phyloP scores from a whole-genome alignment of 139 green algal species.

The Yamagishiella unicocca region DNA sequence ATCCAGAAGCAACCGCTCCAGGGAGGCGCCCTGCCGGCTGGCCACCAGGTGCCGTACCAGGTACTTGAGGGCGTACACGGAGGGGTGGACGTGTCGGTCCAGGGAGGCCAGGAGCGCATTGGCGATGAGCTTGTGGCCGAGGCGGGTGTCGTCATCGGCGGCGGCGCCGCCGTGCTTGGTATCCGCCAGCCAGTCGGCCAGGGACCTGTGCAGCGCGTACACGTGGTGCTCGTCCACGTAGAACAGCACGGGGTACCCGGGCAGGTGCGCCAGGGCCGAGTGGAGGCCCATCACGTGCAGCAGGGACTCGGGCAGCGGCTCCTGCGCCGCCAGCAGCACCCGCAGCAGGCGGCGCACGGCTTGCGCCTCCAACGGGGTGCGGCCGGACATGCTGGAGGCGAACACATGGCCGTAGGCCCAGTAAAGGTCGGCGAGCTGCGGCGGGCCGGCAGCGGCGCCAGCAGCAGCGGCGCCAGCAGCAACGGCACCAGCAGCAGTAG shows the following conservation, averaged over 20 bases:
- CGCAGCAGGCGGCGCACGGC: conserved; percentile 5
- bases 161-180: background rate
- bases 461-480: background rate
- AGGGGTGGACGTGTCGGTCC: background rate
- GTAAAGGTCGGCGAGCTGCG: background rate
- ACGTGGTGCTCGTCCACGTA: conserved; percentile 36
- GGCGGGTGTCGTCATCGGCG: background rate
- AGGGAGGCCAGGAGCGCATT: background rate
- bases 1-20: background rate
- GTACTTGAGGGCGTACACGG: conserved; percentile 36
- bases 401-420: background rate
- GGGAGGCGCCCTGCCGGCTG: background rate
- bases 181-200: conserved; percentile 47
- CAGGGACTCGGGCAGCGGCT: conserved; percentile 45
- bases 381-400: background rate
- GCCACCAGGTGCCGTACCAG: conserved; percentile 35
- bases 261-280: conserved; percentile 25
- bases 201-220: conserved; percentile 45
- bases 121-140: background rate
- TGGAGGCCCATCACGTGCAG: conserved; percentile 28
- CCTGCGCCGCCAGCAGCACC: conserved; percentile 50
- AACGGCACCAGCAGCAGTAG: no score
- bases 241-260: conserved; percentile 29
- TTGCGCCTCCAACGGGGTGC: background rate
- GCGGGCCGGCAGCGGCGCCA: background rate